Conservation (phyloP, 2,329 filamentous ascomycete genomes). For the Microthyrium microscopicum region DNA sequence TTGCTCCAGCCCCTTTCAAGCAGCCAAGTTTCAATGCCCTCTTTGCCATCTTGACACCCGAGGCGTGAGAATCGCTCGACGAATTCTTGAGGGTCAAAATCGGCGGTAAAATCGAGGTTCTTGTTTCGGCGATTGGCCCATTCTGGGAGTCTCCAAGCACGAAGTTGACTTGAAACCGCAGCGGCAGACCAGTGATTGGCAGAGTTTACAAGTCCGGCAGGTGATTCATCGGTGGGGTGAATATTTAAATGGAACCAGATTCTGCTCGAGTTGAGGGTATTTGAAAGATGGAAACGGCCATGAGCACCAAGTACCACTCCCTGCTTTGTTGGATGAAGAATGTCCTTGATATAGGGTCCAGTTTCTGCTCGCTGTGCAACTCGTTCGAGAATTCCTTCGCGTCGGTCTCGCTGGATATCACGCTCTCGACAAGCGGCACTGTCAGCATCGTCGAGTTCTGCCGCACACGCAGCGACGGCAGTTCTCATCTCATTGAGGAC, state of each 20-base stretch:
- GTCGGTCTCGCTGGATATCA: slow-evolving; percentile 63
- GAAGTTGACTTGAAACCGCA: slow-evolving; percentile 78
- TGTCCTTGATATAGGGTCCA: slow-evolving; percentile 63
- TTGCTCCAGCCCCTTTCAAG: slow-evolving; percentile 96
- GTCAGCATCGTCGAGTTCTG: slow-evolving; percentile 60
- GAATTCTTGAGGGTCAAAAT: slow-evolving; percentile 92
- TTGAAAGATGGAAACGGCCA: slow-evolving; percentile 62
- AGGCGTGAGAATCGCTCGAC: slow-evolving; percentile 63
- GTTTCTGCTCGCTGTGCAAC: slow-evolving; percentile 70
- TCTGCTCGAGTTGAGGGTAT: slow-evolving; percentile 63
- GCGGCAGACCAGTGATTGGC: slow-evolving; percentile 87
- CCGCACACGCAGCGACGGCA: slow-evolving; percentile 58
- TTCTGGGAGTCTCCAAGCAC: slow-evolving; percentile 83
- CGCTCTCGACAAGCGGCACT: slow-evolving; percentile 53
- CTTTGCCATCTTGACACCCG: slow-evolving; percentile 76
- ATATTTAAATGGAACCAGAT: slow-evolving; percentile 90
- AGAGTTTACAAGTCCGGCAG: slow-evolving; percentile 56
- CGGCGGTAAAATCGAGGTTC: slow-evolving; percentile 84
- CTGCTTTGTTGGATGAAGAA: slow-evolving; percentile 64
- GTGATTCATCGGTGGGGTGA: slow-evolving; percentile 78
- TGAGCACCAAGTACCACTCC: slow-evolving; percentile 66
- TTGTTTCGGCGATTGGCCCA: slow-evolving; percentile 92
- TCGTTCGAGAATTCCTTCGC: slow-evolving; percentile 73
- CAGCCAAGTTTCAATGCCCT: slow-evolving; percentile 88
- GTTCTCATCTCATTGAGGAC: slow-evolving; percentile 76